These are phyloP conservation scores for Porphyridium purpureum DNA, from an alignment of 23 red algal genomes.

Conservation along the genomic window DNA sequence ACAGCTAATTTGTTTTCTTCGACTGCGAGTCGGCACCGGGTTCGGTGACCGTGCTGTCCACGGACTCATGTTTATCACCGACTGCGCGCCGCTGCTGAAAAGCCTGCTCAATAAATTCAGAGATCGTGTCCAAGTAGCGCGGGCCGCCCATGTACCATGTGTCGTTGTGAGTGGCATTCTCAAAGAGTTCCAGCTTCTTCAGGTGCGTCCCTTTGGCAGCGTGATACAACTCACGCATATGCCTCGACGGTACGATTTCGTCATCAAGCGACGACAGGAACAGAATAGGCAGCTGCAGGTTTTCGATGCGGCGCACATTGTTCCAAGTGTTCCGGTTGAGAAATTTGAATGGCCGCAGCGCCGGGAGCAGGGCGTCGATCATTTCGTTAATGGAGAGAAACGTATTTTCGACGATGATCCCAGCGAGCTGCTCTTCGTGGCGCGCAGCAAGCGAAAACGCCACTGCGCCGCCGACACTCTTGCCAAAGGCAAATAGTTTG, in stretches of 20 bases:
- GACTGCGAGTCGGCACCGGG: no score
- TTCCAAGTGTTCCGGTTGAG: constrained; percentile 88
- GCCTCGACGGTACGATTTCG: constrained; percentile 60
- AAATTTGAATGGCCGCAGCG: constrained; percentile 38
- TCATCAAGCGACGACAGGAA: constrained; percentile 66
- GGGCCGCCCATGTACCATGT: constrained; percentile 77
- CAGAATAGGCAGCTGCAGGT: constrained; percentile 44
- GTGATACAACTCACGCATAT: constrained; percentile 32
- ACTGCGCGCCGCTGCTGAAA: no score
- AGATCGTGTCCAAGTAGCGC: constrained; percentile 37
- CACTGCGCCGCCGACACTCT: constrained; percentile 67
- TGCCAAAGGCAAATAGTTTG: constrained; percentile 57
- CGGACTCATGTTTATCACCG: no score
- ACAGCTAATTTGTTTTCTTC: no score
- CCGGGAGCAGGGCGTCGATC: constrained; percentile 70
- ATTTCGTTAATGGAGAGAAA: constrained; percentile 71
- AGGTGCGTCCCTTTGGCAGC: constrained; percentile 6
- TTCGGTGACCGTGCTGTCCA: no score
- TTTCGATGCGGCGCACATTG: constrained; percentile 15
- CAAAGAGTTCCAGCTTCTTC: constrained; percentile 27
- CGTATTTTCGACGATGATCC: constrained; percentile 86
- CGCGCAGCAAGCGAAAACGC: constrained; percentile 35
- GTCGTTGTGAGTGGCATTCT: constrained; percentile 72
- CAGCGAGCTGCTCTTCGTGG: constrained; percentile 22
- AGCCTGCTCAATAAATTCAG: constrained; percentile 36